Conservation (phyloP, 805 yeast species). For the Candida insectorum region DNA sequence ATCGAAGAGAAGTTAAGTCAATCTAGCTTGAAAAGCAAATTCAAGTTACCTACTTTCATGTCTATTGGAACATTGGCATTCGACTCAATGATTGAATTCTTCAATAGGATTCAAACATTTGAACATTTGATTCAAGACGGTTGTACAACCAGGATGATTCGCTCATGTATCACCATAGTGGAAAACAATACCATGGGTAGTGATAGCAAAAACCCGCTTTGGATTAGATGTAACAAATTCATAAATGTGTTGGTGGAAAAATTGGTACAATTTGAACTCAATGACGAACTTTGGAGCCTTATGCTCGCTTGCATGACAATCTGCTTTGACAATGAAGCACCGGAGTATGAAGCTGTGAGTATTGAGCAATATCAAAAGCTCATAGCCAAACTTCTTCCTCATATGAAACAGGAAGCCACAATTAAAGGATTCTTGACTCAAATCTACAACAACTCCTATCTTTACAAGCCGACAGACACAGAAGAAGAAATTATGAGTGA, state of each 20-base stretch:
- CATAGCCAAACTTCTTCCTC: slow-evolving; percentile 8
- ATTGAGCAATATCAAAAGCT: slow-evolving; percentile 32
- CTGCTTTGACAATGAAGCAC: slow-evolving; percentile 33
- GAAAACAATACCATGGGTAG: slow-evolving; percentile 39
- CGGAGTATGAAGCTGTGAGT: slow-evolving; percentile 40
- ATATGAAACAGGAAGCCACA: slow-evolving; percentile 15
- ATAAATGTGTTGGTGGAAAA: slow-evolving; percentile 33
- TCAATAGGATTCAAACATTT: slow-evolving; percentile 29
- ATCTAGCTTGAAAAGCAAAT: slow-evolving; percentile 25
- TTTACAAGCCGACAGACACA: slow-evolving; percentile 54
- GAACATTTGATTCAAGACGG: slow-evolving; percentile 40
- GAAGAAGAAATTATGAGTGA: slow-evolving; percentile 35
- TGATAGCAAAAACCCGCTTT: slow-evolving; percentile 35
- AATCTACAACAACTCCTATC: slow-evolving; percentile 58
- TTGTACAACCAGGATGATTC: slow-evolving; percentile 43
- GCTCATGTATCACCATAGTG: slow-evolving; percentile 52
- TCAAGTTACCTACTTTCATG: slow-evolving; percentile 60
- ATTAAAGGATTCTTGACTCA: slow-evolving; percentile 44
- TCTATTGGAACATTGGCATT: slow-evolving; percentile 53
- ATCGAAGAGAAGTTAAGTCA: slow-evolving; percentile 51
- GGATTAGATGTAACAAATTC: slow-evolving; percentile 50
- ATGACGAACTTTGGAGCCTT: slow-evolving; percentile 35
- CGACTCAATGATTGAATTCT: slow-evolving; percentile 32
- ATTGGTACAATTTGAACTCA: slow-evolving; percentile 14
- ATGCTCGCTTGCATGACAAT: slow-evolving; percentile 39